These are phyloP conservation scores for Boletellus sp. DNA, from an alignment of 768 basidiomycete species.

Conservation along the genomic window DNA sequence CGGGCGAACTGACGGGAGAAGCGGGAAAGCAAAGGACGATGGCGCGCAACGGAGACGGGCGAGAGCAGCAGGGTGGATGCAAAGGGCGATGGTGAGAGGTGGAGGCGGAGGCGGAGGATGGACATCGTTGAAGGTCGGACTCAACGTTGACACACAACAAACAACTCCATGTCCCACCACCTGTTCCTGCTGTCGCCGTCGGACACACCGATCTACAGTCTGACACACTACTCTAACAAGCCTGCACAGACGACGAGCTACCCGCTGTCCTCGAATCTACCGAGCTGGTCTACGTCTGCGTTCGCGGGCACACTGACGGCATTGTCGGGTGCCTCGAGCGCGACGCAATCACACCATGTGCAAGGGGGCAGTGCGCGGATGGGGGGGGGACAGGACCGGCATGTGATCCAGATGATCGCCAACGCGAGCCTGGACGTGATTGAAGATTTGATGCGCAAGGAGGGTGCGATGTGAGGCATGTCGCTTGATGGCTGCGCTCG, in stretches of 20 bases:
- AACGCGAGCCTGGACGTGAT: conserved; percentile 94
- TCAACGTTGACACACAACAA: conserved; percentile 1
- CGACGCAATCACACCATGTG: conserved; percentile 57
- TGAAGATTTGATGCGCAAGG: conserved; percentile 87
- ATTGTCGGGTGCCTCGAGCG: conserved; percentile 77
- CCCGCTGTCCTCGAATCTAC: conserved; percentile 76
- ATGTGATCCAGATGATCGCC: conserved; percentile 99
- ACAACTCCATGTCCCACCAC: conserved; percentile 72
- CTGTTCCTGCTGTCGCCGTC: conserved; percentile 82
- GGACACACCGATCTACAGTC: conserved; percentile 80
- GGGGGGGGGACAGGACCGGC: conserved; percentile 81
- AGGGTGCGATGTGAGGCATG: conserved; percentile 70
- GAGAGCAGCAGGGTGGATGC: not conserved
- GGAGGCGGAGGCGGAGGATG: conserved; percentile 11
- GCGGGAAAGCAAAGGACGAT: not conserved
- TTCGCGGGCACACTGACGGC: conserved; percentile 88
- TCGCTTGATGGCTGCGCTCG: conserved; percentile 1
- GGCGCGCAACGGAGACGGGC: not conserved
- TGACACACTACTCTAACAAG: conserved; percentile 80
- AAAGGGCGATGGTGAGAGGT: not conserved
- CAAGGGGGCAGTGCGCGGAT: conserved; percentile 62
- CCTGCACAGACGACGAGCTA: conserved; percentile 56
- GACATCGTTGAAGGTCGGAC: not conserved
- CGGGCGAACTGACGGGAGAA: conserved; percentile 16
- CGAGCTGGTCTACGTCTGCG: conserved; percentile 88